A percentile compares a stretch with the other conserved stretches of the same genome.
phyloP scores from a whole-genome alignment of 2,329 filamentous ascomycete species.

The Pseudogymnoascus sp. region DNA sequence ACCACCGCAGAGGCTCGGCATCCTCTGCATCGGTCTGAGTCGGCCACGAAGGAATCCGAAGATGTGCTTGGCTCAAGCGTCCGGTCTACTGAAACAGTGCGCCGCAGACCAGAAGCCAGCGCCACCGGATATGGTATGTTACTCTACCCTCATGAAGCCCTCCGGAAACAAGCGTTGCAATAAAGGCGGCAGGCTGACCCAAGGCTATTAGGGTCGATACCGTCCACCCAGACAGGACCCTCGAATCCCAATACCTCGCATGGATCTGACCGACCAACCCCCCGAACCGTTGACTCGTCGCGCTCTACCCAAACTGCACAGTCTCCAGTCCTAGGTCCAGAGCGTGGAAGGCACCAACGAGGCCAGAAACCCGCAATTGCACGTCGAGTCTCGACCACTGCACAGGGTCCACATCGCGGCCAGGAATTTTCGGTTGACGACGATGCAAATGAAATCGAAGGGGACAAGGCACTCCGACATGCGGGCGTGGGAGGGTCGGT shows the following conservation, averaged over 20 bases:
- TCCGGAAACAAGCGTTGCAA: background rate
- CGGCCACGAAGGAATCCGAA: slow-evolving; percentile 27
- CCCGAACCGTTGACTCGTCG: slow-evolving; percentile 24
- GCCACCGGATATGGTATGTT: slow-evolving; percentile 44
- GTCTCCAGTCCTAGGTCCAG: slow-evolving; percentile 27
- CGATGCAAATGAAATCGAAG: slow-evolving; percentile 69
- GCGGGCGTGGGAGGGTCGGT: slow-evolving; percentile 22
- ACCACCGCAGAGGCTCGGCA: slow-evolving; percentile 41
- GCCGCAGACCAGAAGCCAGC: slow-evolving; percentile 43
- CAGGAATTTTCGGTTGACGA: slow-evolving; percentile 90
- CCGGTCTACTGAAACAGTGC: slow-evolving; percentile 52
- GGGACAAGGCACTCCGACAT: slow-evolving; percentile 48
- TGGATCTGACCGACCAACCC: slow-evolving; percentile 20
- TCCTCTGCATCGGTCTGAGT: slow-evolving; percentile 25
- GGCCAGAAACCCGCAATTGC: slow-evolving; percentile 58
- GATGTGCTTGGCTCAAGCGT: slow-evolving; percentile 45
- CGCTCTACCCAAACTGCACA: slow-evolving; percentile 21
- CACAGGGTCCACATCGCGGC: slow-evolving; percentile 65
- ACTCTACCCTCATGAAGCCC: background rate
- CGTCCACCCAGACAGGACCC: background rate
- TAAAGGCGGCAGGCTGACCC: background rate
- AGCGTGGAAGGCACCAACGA: slow-evolving; percentile 27
- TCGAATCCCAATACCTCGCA: slow-evolving; percentile 5
- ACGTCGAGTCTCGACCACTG: slow-evolving; percentile 66
- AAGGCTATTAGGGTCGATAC: slow-evolving; percentile 8